phyloP scores from a whole-genome alignment of 2,329 filamentous ascomycete genomes.

The Lecanicillium sp. region DNA sequence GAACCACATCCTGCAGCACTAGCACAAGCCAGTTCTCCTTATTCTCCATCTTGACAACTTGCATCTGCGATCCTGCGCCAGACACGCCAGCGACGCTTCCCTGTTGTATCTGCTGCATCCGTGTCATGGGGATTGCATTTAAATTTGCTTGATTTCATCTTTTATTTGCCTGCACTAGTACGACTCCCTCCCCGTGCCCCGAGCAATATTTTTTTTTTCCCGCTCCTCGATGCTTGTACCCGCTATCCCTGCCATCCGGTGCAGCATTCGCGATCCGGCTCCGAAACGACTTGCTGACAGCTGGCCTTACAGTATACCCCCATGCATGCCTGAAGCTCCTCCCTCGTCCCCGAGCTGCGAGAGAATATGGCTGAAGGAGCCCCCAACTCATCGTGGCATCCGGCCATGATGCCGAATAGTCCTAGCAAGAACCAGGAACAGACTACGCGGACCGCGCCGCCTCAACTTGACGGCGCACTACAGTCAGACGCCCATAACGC shows the following conservation, averaged over 20 bases:
- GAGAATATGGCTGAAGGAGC: conserved; percentile 32
- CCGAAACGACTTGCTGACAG: conserved; percentile 2
- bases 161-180: background rate
- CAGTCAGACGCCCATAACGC: background rate
- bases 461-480: background rate
- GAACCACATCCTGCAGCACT: conserved; percentile 2
- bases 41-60: conserved; percentile 13
- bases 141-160: too few relatives aligned
- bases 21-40: conserved; percentile 13
- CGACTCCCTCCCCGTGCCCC: background rate
- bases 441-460: background rate
- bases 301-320: conserved; percentile 9
- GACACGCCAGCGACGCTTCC: conserved; percentile 7
- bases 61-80: conserved; percentile 9
- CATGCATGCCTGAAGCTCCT: conserved; percentile 10
- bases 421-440: conserved; percentile 16
- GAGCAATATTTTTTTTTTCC: background rate
- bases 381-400: conserved; percentile 34
- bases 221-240: background rate
- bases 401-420: conserved; percentile 34
- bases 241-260: background rate
- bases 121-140: background rate
- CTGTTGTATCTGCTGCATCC: conserved; percentile 2
- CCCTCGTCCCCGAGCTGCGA: conserved; percentile 16
- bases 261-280: background rate